These are phyloP conservation scores for Oidium heveae DNA, from an alignment of 2,329 filamentous ascomycete genomes.

Conservation along the genomic window DNA sequence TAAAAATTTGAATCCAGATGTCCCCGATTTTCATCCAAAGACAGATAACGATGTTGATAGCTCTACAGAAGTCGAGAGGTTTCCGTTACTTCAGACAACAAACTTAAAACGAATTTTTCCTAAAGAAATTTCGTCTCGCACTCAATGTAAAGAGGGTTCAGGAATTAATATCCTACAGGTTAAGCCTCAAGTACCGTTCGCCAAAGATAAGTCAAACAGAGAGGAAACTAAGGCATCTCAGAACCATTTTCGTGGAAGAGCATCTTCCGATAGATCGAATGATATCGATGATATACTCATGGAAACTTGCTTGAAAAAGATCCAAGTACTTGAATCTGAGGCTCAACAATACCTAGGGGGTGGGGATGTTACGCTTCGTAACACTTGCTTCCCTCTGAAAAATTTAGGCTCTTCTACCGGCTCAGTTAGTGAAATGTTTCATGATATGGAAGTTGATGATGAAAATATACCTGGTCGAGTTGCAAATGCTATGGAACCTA, in stretches of 20 bases:
- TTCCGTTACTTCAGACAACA: neutral
- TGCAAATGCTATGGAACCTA: slow-evolving; percentile 6
- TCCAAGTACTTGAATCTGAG: neutral
- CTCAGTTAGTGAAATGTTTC: neutral
- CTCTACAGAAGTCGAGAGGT: neutral
- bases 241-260: neutral
- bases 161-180: neutral
- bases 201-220: neutral
- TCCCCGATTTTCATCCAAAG: neutral
- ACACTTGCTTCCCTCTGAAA: too few species aligned
- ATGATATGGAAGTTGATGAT: neutral
- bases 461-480: slow-evolving; percentile 7
- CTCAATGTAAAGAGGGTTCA: neutral
- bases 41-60: neutral
- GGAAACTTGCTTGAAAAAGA: neutral
- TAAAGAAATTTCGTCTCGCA: neutral
- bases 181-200: neutral
- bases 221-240: neutral
- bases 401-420: neutral
- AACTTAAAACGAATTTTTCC: neutral
- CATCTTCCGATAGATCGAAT: neutral
- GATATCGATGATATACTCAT: neutral
- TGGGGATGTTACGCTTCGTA: too few species aligned
- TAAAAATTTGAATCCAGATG: neutral
- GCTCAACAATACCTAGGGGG: neutral